phyloP scores from a whole-genome alignment of 495 filamentous ascomycete genomes.

The Aspergillus affinis region DNA sequence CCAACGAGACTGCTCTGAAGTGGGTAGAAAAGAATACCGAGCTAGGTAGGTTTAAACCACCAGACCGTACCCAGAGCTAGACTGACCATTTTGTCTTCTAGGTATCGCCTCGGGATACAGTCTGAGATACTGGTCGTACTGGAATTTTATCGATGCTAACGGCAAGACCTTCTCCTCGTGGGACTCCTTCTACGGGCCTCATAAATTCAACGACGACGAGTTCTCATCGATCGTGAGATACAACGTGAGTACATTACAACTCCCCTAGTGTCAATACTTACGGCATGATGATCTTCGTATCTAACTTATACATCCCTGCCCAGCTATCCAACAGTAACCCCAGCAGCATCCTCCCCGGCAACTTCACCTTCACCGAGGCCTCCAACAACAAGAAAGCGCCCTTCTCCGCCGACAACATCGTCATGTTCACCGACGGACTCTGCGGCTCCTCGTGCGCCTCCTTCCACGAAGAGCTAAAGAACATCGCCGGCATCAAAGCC shows the following conservation, averaged over 20 bases:
- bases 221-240: constrained; percentile 37
- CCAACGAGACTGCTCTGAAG: background rate
- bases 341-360: background rate
- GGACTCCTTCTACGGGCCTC: constrained; percentile 47
- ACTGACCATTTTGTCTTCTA: background rate
- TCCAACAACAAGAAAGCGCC: background rate
- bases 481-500: constrained; percentile 47
- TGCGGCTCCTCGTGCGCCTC: constrained; percentile 53
- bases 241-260: constrained; percentile 5
- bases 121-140: constrained; percentile 7
- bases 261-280: background rate
- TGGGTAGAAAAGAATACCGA: background rate
- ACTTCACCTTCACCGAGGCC: background rate
- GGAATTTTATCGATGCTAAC: constrained; percentile 9
- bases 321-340: constrained; percentile 15
- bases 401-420: constrained; percentile 9
- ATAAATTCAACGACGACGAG: constrained; percentile 35
- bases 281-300: background rate
- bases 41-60: background rate
- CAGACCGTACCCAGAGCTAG: too few relatives aligned
- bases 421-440: constrained; percentile 40
- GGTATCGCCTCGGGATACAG: background rate
- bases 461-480: constrained; percentile 55
- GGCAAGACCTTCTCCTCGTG: constrained; percentile 44
- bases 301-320: background rate